These are phyloP conservation scores for Heterobasidion irregulare DNA, from an alignment of 1,284 basidiomycete genomes.

Conservation along the genomic window DNA sequence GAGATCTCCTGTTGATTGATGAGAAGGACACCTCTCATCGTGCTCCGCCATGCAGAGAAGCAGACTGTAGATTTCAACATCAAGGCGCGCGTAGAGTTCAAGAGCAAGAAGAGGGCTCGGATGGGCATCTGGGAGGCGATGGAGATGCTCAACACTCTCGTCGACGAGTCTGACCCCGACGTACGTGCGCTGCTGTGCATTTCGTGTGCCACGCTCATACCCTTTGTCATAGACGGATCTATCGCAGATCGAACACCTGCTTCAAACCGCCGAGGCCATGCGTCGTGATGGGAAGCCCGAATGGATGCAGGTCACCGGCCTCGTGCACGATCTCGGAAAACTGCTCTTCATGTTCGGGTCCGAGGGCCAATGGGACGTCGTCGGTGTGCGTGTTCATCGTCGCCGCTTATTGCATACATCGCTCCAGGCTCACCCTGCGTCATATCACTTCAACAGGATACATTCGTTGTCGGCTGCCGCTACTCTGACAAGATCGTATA, in stretches of 20 bases:
- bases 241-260: slow-evolving; percentile 84
- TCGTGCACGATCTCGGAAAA: slow-evolving; percentile 87
- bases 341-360: slow-evolving; percentile 77
- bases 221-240: slow-evolving; percentile 47
- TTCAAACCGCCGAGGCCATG: slow-evolving; percentile 91
- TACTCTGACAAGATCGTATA: slow-evolving; percentile 83
- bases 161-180: slow-evolving; percentile 86
- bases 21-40: not conserved
- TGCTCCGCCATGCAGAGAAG: slow-evolving; percentile 45
- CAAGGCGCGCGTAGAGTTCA: slow-evolving; percentile 66
- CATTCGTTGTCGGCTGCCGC: slow-evolving; percentile 81
- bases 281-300: slow-evolving; percentile 83
- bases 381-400: slow-evolving; percentile 48
- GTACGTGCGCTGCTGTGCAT: slow-evolving; percentile 29
- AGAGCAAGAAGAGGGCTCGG: slow-evolving; percentile 51
- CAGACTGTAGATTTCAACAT: slow-evolving; percentile 85
- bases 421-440: not conserved
- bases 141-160: slow-evolving; percentile 80
- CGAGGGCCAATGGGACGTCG: slow-evolving; percentile 89
- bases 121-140: slow-evolving; percentile 88
- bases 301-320: slow-evolving; percentile 86
- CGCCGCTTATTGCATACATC: not conserved
- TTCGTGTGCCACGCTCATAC: slow-evolving; percentile 10
- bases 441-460: slow-evolving; percentile 44
- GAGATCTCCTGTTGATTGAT: not conserved